Evolutionary conservation across 2,329 filamentous ascomycete genomes (phyloP), one percentile per base, ranked within the genome.

Genomic region (Paramyrothecium roridum): DNA sequence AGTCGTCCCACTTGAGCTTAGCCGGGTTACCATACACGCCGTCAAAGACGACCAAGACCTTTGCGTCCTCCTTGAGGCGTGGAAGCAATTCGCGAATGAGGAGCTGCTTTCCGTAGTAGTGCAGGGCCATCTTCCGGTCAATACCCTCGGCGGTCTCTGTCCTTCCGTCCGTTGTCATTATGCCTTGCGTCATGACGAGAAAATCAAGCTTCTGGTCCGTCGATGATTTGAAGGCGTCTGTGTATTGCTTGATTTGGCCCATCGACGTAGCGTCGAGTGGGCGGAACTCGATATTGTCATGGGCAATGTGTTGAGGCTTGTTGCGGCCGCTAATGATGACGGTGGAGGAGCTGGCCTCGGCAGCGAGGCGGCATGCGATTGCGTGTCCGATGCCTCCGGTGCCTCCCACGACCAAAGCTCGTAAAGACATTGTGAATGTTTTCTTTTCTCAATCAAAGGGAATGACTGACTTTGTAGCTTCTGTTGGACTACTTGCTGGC

Each of bases 101-200:
- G 0, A 76, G 69, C 57, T 78, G 75, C 13, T 70, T 71, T 17
- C 75, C 71, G 55, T 80, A 80, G 57, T 75, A 78, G 54, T 77
- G 74, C n/a, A 79, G 64, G 0, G 70, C 71, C 66, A 79, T 73
- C 58, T 78, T 79, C 49, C 65, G 65, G 50, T 78, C 74, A 17
- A 80, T 70, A 1, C 74, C 75, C 57, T 80, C 77, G 1, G 70
- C 23, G 0, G 76, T 77, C 57, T 78, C 74, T 1, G 63, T 69
- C 40, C 73, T 58, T 0, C 73, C 72, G 3, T 63, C 65, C 8
- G 65, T 62, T 0, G 71, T 70, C 22, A 75, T 48, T 52, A 74
- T 67, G 37, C 74, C 73, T 56, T 75, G 73, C 0, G 68, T 71
- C 55, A 76, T 62, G 53, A 76, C 63, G 2, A 76, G 70, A 1